These are phyloP conservation scores for Penicillium mononematosum DNA, from an alignment of 495 filamentous ascomycete genomes.

Conservation along the genomic window DNA sequence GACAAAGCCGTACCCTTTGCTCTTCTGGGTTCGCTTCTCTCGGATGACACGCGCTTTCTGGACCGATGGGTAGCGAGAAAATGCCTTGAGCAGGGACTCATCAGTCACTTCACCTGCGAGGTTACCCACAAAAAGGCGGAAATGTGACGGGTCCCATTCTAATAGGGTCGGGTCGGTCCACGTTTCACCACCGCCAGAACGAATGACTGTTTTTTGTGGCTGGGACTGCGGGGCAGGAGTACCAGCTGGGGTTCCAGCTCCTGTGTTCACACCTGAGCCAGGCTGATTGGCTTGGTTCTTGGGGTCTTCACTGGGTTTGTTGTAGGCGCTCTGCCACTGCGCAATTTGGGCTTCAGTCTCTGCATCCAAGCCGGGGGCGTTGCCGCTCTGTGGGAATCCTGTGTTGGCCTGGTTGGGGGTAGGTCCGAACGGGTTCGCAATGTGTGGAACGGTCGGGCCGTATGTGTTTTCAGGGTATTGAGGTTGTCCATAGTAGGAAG, in stretches of 20 bases:
- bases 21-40: constrained; percentile 93
- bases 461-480: constrained; percentile 53
- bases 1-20: constrained; percentile 93
- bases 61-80: constrained; percentile 80
- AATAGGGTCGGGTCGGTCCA: constrained; percentile 85
- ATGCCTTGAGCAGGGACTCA: constrained; percentile 90
- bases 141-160: constrained; percentile 95
- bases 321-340: constrained; percentile 94
- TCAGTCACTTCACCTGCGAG: constrained; percentile 98
- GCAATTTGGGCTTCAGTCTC: constrained; percentile 92
- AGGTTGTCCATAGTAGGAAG: constrained; percentile 51
- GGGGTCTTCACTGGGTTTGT: constrained; percentile 40
- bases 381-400: constrained; percentile 35
- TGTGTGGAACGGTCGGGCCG: constrained; percentile 64
- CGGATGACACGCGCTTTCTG: constrained; percentile 93
- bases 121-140: constrained; percentile 93
- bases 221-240: constrained; percentile 44
- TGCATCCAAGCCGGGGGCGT: constrained; percentile 61
- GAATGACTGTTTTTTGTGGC: constrained; percentile 69
- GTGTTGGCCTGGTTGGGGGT: constrained; percentile 47
- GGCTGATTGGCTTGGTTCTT: constrained; percentile 22
- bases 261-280: constrained; percentile 48
- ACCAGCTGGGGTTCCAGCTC: constrained; percentile 35
- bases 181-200: constrained; percentile 82
- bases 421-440: constrained; percentile 81